phyloP scores from a whole-genome alignment of 2,329 filamentous ascomycete species.

The Exophiala oligosperma region DNA sequence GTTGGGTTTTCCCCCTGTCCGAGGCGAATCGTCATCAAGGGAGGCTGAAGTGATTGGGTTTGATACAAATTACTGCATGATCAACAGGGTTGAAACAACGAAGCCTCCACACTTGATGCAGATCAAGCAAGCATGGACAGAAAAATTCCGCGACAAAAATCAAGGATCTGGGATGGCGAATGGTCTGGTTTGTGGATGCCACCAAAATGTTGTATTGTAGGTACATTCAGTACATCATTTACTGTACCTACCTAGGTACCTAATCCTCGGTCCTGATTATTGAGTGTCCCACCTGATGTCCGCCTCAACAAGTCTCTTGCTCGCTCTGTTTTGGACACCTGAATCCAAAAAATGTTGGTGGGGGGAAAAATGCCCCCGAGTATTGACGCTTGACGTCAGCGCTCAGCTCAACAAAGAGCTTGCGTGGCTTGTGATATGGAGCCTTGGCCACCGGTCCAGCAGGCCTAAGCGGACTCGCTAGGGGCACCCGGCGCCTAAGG shows the following conservation, averaged over 20 bases:
- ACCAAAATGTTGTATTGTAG: too few species aligned
- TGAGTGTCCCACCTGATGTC: too few species aligned
- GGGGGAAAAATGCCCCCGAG: background rate
- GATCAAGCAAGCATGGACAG: background rate
- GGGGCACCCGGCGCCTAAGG: too few species aligned
- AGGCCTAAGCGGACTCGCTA: too few species aligned
- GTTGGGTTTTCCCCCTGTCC: background rate
- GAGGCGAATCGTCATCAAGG: background rate
- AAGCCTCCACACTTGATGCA: background rate
- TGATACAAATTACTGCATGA: background rate
- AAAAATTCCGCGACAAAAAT: too few species aligned
- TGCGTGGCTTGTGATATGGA: background rate
- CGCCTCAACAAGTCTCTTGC: too few species aligned
- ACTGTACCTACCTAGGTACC: too few species aligned
- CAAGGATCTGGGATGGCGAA: too few species aligned
- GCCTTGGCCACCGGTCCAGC: background rate
- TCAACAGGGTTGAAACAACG: background rate
- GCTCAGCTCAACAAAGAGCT: slow-evolving; percentile 1
- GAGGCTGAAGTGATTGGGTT: background rate
- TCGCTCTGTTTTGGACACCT: background rate
- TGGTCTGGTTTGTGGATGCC: too few species aligned
- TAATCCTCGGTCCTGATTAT: too few species aligned
- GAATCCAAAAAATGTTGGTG: background rate
- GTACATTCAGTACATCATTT: too few species aligned
- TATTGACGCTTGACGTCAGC: background rate